Percentiles rank a stretch among this genome's conserved stretches.
phyloP scores from a whole-genome alignment of 2,329 filamentous ascomycete genomes.

The Triangularia setosa region DNA sequence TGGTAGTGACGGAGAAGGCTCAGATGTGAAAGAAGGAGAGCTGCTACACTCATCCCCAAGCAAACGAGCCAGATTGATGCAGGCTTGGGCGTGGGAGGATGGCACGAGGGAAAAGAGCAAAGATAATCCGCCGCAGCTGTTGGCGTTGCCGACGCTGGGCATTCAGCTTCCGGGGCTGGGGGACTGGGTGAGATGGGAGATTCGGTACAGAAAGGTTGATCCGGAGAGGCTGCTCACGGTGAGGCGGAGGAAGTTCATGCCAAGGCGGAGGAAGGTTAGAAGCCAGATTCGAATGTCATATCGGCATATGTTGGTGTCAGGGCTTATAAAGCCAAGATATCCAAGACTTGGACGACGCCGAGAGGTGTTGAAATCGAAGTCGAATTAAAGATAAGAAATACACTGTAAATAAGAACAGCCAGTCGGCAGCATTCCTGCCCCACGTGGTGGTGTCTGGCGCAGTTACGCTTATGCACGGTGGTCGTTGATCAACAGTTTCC shows the following conservation, averaged over 20 bases:
- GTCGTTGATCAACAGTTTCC: not conserved
- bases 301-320: not conserved
- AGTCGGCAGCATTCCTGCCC: not conserved
- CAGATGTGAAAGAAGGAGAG: not conserved
- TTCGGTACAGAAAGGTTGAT: conserved; percentile 50
- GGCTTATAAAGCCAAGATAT: not conserved
- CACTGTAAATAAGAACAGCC: not conserved
- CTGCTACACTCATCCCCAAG: not conserved
- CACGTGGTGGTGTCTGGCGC: not conserved
- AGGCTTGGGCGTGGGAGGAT: not conserved
- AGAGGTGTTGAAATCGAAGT: not conserved
- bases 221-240: conserved; percentile 32
- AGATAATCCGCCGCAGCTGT: conserved; percentile 33
- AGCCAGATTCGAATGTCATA: conserved; percentile 17
- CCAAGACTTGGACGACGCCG: not conserved
- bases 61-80: not conserved
- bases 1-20: not conserved
- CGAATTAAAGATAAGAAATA: not conserved
- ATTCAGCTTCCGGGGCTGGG: conserved; percentile 44
- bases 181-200: conserved; percentile 47
- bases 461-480: not conserved
- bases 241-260: not conserved
- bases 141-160: conserved; percentile 52
- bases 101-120: not conserved
- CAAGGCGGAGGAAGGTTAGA: conserved; percentile 9